Evolutionary conservation across 192 early-diverging fungal species (phyloP).

Genomic region (Haplosporangium gracile): DNA sequence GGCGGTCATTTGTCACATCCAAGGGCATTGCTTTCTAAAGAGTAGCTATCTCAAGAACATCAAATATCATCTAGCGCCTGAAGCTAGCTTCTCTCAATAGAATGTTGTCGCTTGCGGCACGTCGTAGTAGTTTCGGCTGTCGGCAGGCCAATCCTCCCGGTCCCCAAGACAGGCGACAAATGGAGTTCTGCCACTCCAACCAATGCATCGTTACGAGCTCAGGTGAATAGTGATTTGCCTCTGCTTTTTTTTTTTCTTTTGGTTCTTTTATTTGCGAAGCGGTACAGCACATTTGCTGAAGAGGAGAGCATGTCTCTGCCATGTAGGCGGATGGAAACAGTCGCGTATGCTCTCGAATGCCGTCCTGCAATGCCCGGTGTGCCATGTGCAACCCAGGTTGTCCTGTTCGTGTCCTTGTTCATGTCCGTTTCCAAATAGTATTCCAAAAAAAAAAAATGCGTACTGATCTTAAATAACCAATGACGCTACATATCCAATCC

Average conservation of each 20-base stretch:
- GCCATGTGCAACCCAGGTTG: background rate
- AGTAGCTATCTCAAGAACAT: background rate
- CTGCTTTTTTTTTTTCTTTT: background rate
- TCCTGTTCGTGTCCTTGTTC: background rate
- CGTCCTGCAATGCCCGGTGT: background rate
- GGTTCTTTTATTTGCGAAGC: constrained; percentile 34
- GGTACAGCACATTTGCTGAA: constrained; percentile 7
- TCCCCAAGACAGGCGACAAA: background rate
- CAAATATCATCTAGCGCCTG: background rate
- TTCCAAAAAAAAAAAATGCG: background rate
- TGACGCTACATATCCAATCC: background rate
- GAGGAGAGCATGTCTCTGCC: constrained; percentile 1
- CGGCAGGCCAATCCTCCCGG: background rate
- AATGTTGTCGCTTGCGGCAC: background rate
- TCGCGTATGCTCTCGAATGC: background rate
- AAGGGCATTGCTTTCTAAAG: background rate
- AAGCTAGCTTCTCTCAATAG: background rate
- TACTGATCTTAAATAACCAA: background rate
- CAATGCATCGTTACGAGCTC: constrained; percentile 1
- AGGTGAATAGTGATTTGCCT: background rate
- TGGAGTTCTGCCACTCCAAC: background rate
- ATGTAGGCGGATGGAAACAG: background rate
- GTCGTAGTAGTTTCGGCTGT: background rate
- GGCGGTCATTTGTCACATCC: background rate
- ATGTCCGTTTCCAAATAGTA: background rate